Evolutionary conservation across 2,329 filamentous ascomycete species (phyloP).

Genomic region (Hymenoscyphus albidus): DNA sequence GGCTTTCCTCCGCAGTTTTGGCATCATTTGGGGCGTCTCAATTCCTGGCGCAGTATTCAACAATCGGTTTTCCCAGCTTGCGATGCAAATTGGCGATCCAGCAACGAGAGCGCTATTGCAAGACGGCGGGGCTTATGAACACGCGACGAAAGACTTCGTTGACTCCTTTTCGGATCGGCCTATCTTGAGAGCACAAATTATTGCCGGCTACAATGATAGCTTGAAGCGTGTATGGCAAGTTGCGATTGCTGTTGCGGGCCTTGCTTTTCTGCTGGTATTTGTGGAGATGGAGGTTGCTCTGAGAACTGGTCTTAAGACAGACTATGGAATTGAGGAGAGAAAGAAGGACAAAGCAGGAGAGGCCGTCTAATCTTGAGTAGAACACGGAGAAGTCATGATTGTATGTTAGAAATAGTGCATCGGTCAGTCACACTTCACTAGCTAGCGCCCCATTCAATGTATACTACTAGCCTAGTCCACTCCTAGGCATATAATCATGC

Average conservation of each 20-base stretch:
- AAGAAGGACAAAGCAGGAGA: background rate
- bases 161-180: background rate
- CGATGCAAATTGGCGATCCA: background rate
- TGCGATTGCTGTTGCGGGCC: background rate
- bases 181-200: background rate
- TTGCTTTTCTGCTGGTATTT: background rate
- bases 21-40: conserved; percentile 44
- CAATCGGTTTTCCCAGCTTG: background rate
- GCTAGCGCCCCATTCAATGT: too few species aligned
- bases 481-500: too few species aligned
- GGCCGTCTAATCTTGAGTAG: background rate
- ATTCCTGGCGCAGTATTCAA: conserved; percentile 29
- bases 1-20: conserved; percentile 45
- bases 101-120: background rate
- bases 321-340: background rate
- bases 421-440: too few species aligned
- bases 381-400: background rate
- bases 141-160: background rate
- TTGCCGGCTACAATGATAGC: background rate
- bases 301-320: background rate
- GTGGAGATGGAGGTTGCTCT: background rate
- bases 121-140: background rate
- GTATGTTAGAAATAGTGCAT: background rate
- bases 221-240: background rate
- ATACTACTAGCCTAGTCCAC: too few species aligned